These are phyloP conservation scores for Seminavis robusta DNA, from an alignment of 108 stramenopile genomes.

Conservation along the genomic window DNA sequence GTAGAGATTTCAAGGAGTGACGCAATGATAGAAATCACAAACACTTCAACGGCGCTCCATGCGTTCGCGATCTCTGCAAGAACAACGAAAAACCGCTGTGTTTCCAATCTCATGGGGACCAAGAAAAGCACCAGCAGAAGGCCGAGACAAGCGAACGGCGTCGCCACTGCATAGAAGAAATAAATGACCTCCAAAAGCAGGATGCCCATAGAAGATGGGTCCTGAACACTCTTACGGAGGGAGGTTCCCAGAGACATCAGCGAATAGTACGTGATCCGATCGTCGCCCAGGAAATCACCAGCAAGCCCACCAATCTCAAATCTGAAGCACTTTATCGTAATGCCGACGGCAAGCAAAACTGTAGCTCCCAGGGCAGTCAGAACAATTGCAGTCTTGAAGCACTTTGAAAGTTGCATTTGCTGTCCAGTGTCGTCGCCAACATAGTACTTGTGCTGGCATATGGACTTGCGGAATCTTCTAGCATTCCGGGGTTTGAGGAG, in stretches of 20 bases:
- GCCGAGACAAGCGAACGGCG: slow-evolving; percentile 71
- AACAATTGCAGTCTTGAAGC: slow-evolving; percentile 14
- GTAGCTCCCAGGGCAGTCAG: slow-evolving; percentile 6
- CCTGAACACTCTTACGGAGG: slow-evolving; percentile 60
- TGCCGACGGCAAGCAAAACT: slow-evolving; percentile 29
- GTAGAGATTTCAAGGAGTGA: slow-evolving; percentile 77
- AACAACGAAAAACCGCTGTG: slow-evolving; percentile 44
- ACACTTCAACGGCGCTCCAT: slow-evolving; percentile 91
- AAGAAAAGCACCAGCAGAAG: slow-evolving; percentile 60
- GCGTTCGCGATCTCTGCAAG: slow-evolving; percentile 82
- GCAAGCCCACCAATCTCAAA: slow-evolving; percentile 88
- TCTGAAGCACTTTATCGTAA: slow-evolving; percentile 56
- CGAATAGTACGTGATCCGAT: slow-evolving; percentile 46
- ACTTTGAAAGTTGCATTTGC: slow-evolving; percentile 9
- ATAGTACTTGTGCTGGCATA: slow-evolving; percentile 22
- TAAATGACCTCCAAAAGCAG: slow-evolving; percentile 61
- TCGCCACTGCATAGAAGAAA: slow-evolving; percentile 84
- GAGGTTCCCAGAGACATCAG: slow-evolving; percentile 69
- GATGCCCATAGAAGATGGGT: slow-evolving; percentile 51
- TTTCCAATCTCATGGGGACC: slow-evolving; percentile 50
- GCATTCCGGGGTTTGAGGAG: not conserved
- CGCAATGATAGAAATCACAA: slow-evolving; percentile 71
- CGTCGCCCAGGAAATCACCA: slow-evolving; percentile 68
- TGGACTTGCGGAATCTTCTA: not conserved
- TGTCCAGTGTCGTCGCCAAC: slow-evolving; percentile 4